Percentiles rank a stretch among this genome's conserved stretches.
phyloP scores from a whole-genome alignment of 345 rosid genomes.

The Sisymbrium irio region DNA sequence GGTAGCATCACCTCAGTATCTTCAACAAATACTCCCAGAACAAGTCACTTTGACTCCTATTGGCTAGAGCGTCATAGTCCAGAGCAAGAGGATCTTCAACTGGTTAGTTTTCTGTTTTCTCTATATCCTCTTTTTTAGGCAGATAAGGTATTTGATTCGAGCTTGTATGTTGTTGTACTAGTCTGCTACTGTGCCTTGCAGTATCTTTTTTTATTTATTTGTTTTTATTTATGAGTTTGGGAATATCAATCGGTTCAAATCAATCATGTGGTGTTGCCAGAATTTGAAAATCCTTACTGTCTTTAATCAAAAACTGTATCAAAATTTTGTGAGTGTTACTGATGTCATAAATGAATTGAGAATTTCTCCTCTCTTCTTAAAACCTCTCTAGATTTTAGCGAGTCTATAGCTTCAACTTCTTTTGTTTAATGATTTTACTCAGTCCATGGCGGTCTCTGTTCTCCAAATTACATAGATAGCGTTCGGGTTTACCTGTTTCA shows the following conservation, averaged over 20 bases:
- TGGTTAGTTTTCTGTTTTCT: conserved; percentile 47
- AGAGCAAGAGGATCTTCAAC: conserved; percentile 73
- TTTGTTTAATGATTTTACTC: conserved; percentile 9
- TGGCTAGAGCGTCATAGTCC: conserved; percentile 71
- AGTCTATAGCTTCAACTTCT: conserved; percentile 3
- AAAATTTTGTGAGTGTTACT: not conserved
- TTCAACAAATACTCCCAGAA: conserved; percentile 72
- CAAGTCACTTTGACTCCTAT: conserved; percentile 73
- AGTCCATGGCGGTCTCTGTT: not conserved
- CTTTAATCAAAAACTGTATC: not conserved
- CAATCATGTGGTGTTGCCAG: not conserved
- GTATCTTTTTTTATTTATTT: not conserved
- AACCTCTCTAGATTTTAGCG: not conserved
- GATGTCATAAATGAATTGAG: not conserved
- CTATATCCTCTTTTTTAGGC: not conserved
- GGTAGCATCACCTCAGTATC: conserved; percentile 84
- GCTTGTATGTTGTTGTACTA: not conserved
- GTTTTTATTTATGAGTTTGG: conserved; percentile 1
- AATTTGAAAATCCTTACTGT: not conserved
- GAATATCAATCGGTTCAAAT: not conserved
- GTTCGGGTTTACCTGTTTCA: not conserved
- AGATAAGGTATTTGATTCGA: not conserved
- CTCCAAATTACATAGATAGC: not conserved
- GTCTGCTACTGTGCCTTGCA: not conserved
- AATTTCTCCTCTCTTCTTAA: not conserved